Evolutionary conservation across 1,139 yeast genomes (phyloP).

Genomic region (Yamadazyma epiphylla): DNA sequence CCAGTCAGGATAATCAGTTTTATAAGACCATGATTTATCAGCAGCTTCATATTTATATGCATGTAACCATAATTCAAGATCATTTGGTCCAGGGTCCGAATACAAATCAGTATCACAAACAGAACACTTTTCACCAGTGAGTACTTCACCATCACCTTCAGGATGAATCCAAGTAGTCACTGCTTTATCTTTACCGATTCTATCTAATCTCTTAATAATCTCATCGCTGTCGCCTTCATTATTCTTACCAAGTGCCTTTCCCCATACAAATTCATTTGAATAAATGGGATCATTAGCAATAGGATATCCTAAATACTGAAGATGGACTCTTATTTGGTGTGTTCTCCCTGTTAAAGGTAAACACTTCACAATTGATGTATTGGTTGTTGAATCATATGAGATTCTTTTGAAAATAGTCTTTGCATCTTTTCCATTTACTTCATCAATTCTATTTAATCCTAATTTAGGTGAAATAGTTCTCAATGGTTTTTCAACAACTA

Average conservation of each 20-base stretch:
- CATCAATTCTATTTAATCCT: conserved; percentile 69
- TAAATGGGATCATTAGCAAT: conserved; percentile 95
- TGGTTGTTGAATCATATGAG: conserved; percentile 54
- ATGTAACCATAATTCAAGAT: conserved; percentile 84
- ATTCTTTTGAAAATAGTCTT: conserved; percentile 51
- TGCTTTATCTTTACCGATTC: conserved; percentile 64
- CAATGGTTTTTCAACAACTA: conserved; percentile 65
- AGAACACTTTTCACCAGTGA: conserved; percentile 56
- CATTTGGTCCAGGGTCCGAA: conserved; percentile 86
- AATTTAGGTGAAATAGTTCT: conserved; percentile 73
- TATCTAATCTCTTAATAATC: conserved; percentile 47
- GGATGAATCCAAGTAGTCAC: conserved; percentile 70
- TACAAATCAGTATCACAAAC: conserved; percentile 72
- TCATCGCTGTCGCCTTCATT: conserved; percentile 46
- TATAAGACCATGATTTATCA: conserved; percentile 64
- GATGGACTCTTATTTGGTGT: conserved; percentile 90
- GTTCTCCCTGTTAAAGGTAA: conserved; percentile 89
- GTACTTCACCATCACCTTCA: conserved; percentile 55
- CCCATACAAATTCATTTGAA: conserved; percentile 67
- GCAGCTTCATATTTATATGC: conserved; percentile 72
- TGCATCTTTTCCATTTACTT: conserved; percentile 64
- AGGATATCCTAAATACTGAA: conserved; percentile 83
- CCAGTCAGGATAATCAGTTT: conserved; percentile 85
- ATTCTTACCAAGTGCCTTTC: conserved; percentile 51
- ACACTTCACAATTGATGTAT: conserved; percentile 73